phyloP scores from a whole-genome alignment of 2,329 filamentous ascomycete genomes.

The Clarireedia homoeocarpa region DNA sequence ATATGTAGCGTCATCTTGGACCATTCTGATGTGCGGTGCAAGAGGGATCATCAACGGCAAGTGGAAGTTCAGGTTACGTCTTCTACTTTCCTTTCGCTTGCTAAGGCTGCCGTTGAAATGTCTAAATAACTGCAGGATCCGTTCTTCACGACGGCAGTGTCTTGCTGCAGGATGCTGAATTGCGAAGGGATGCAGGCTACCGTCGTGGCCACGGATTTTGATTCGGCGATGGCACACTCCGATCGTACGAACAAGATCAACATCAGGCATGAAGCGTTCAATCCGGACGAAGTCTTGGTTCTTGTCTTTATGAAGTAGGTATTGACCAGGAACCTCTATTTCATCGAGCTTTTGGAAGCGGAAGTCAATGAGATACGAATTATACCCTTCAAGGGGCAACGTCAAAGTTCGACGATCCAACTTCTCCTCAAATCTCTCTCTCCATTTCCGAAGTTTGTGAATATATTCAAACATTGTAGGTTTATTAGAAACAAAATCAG shows the following conservation, averaged over 20 bases:
- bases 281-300: conserved; percentile 98
- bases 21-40: conserved; percentile 87
- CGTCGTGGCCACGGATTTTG: conserved; percentile 95
- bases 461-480: conserved; percentile 99
- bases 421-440: conserved; percentile 96
- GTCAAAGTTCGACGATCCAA: conserved; percentile 62
- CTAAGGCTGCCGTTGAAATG: conserved; percentile 90
- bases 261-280: conserved; percentile 89
- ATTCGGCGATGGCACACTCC: conserved; percentile 87
- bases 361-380: conserved; percentile 90
- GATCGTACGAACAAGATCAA: conserved; percentile 85
- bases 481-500: conserved; percentile 92
- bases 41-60: conserved; percentile 92
- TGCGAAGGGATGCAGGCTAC: conserved; percentile 92
- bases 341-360: conserved; percentile 97
- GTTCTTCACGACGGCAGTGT: conserved; percentile 87
- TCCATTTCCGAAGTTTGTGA: conserved; percentile 89
- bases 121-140: conserved; percentile 91
- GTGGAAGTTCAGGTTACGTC: conserved; percentile 92
- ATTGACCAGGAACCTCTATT: conserved; percentile 95
- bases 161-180: conserved; percentile 92
- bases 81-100: conserved; percentile 90
- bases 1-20: conserved; percentile 92
- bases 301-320: conserved; percentile 95
- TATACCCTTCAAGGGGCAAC: conserved; percentile 65